Evolutionary conservation across 768 basidiomycete species (phyloP).

Genomic region (Phlebiopsis flavidoalba): DNA sequence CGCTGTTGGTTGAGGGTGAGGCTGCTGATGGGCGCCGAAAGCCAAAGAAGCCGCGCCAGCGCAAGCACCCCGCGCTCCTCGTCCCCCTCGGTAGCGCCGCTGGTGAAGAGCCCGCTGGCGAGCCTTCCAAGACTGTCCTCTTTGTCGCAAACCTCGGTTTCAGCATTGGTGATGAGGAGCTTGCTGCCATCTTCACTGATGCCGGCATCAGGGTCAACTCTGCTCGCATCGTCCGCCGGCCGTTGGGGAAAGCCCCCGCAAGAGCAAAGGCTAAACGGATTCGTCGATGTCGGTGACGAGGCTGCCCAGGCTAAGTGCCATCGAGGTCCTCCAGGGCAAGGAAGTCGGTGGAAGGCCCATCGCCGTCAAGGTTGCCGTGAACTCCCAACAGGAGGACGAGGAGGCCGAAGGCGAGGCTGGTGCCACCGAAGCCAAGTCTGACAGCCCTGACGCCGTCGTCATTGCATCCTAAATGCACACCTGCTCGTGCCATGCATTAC

Average conservation of each 20-base stretch:
- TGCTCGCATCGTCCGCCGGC: slow-evolving; percentile 85
- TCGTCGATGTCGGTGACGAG: slow-evolving; percentile 90
- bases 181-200: slow-evolving; percentile 79
- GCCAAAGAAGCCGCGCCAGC: slow-evolving; percentile 44
- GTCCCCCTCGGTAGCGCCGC: slow-evolving; percentile 56
- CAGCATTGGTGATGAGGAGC: slow-evolving; percentile 80
- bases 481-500: slow-evolving; percentile 5
- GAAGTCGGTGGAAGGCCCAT: slow-evolving; percentile 82
- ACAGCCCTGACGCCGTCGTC: slow-evolving; percentile 10
- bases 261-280: slow-evolving; percentile 97
- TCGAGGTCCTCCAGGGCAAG: slow-evolving; percentile 81
- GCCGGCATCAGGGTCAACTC: slow-evolving; percentile 77
- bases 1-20: slow-evolving; percentile 29
- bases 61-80: slow-evolving; percentile 55
- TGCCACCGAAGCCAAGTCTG: slow-evolving; percentile 11
- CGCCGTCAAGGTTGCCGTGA: slow-evolving; percentile 94
- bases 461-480: slow-evolving; percentile 15
- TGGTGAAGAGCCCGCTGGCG: slow-evolving; percentile 82
- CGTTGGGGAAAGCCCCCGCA: slow-evolving; percentile 76
- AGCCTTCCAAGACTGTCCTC: slow-evolving; percentile 83
- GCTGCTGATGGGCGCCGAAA: slow-evolving; percentile 16
- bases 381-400: slow-evolving; percentile 59
- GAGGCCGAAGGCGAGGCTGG: slow-evolving; percentile 27
- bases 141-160: slow-evolving; percentile 99
- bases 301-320: slow-evolving; percentile 90